Percentiles rank a stretch among this genome's conserved stretches.
Conservation (phyloP, 768 basidiomycete species). For the Coprinellus aureogranulatus region DNA sequence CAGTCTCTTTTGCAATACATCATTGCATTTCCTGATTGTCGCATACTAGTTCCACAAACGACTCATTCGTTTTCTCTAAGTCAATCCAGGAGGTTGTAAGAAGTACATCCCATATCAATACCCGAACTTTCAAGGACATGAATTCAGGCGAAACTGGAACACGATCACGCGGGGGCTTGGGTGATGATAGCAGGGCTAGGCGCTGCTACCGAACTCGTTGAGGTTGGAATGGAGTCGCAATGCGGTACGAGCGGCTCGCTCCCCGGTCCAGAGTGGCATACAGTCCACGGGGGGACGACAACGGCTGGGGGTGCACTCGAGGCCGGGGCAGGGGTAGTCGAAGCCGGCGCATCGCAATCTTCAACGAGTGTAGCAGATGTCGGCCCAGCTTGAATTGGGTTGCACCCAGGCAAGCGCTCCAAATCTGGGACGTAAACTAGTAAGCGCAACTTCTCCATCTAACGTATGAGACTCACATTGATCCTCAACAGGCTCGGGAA, state of each 20-base stretch:
- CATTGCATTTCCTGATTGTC: too few species aligned
- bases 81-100: too few species aligned
- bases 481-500: slow-evolving; percentile 5
- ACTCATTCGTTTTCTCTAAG: too few species aligned
- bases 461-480: background rate
- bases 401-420: slow-evolving; percentile 6
- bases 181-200: too few species aligned
- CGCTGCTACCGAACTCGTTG: background rate
- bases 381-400: slow-evolving; percentile 4
- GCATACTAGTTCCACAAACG: too few species aligned
- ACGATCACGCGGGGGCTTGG: too few species aligned
- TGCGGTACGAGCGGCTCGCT: slow-evolving; percentile 2
- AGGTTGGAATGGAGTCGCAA: slow-evolving; percentile 1
- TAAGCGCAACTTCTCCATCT: too few species aligned
- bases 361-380: background rate
- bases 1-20: too few species aligned
- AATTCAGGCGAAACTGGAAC: too few species aligned
- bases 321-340: slow-evolving; percentile 1
- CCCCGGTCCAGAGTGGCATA: slow-evolving; percentile 5
- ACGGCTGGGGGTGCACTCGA: background rate
- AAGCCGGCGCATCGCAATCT: background rate
- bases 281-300: slow-evolving; percentile 8
- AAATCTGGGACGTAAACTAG: slow-evolving; percentile 3
- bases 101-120: too few species aligned
- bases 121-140: too few species aligned